These are phyloP conservation scores for Trichoderma oligosporum DNA, from an alignment of 2,329 filamentous ascomycete species.

Conservation along the genomic window DNA sequence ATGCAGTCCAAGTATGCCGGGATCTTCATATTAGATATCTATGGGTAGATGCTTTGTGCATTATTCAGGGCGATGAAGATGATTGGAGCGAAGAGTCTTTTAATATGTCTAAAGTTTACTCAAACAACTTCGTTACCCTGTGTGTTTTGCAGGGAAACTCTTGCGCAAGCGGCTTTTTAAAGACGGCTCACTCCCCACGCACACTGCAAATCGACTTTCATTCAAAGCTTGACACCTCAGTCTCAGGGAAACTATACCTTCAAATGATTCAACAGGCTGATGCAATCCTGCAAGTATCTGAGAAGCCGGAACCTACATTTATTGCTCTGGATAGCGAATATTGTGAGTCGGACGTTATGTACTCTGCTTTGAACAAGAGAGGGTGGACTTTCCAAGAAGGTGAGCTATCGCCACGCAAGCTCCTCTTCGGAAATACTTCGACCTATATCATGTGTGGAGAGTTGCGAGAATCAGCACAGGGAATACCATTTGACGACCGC, in stretches of 20 bases:
- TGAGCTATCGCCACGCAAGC: neutral
- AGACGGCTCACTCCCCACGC: neutral
- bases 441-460: neutral
- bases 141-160: neutral
- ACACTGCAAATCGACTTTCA: neutral
- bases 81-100: neutral
- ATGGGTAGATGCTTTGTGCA: neutral
- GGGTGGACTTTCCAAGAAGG: neutral
- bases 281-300: neutral
- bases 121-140: neutral
- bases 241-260: neutral
- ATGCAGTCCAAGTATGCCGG: neutral
- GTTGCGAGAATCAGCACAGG: neutral
- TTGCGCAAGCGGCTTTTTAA: neutral
- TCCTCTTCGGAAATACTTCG: neutral
- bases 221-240: neutral
- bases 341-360: neutral
- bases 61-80: neutral
- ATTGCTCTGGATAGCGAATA: neutral
- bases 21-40: neutral
- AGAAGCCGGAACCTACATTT: neutral
- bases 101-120: neutral
- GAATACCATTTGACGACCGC: neutral
- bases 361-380: neutral
- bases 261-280: neutral